Evolutionary conservation across 192 early-diverging fungal species (phyloP).

Genomic region (Podila epicladia): DNA sequence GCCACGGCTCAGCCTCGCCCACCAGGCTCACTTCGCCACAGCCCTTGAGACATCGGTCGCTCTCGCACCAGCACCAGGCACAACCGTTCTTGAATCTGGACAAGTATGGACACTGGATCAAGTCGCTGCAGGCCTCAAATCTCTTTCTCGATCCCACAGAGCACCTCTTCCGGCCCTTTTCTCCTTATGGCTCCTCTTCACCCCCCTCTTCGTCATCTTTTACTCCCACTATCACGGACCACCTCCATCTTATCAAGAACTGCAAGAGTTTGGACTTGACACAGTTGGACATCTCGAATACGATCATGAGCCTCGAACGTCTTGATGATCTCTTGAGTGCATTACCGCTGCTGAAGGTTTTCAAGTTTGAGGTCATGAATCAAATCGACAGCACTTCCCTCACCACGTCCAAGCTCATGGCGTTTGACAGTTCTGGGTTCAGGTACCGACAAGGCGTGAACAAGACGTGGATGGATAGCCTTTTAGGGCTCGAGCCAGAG

Average conservation of each 20-base stretch:
- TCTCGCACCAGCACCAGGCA: not conserved
- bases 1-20: not conserved
- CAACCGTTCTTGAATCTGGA: conserved; percentile 9
- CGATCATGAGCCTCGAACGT: conserved; percentile 41
- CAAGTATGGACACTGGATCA: conserved; percentile 41
- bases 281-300: conserved; percentile 25
- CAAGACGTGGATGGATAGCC: conserved; percentile 15
- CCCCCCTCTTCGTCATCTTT: not conserved
- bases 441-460: conserved; percentile 4
- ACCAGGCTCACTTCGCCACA: not conserved
- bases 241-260: conserved; percentile 34
- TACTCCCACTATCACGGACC: conserved; percentile 13
- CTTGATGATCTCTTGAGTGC: conserved; percentile 30
- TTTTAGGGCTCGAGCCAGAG: conserved; percentile 33
- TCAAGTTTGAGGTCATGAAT: conserved; percentile 47
- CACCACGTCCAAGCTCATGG: not conserved
- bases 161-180: not conserved
- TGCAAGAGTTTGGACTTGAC: conserved; percentile 22
- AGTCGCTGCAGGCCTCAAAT: conserved; percentile 20
- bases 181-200: not conserved
- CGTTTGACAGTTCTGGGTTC: not conserved
- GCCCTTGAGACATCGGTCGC: not conserved
- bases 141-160: conserved; percentile 18
- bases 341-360: conserved; percentile 31
- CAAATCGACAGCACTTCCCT: conserved; percentile 2